Evolutionary conservation across 306 rosid species (phyloP), one percentile per base, ranked within the genome.

Genomic region (Castanea crenata): DNA sequence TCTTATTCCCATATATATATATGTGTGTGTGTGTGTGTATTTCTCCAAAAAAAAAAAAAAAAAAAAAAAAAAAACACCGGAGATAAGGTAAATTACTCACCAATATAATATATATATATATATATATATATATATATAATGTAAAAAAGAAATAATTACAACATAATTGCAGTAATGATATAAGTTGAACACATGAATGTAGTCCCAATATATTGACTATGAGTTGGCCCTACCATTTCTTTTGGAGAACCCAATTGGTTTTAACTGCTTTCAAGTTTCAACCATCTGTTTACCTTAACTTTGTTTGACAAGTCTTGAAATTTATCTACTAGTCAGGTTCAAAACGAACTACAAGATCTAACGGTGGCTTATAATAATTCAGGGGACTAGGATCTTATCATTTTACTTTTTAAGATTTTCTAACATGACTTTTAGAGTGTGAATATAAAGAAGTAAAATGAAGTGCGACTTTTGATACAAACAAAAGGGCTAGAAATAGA

Each of bases 391-490:
- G 21, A 55, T 55, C 59, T 55, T 55, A n/a, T 55, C 20, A n/a
- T 55, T 55, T 55, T 61, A 13, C 25, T 29, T 61, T 61, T 63
- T 27, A 13, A 67, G 20, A 67, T 67, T 27, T 67, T 67, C 34
- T 15, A 6, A 34, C 21, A 16, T 16, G 25, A 18, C 12, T 35
- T 31, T 31, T 16, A 16, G 35, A 23, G 85, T 83, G 87, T 71
- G 71, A 79, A 31, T 18, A 67, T 59, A 23, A 55, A 63, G 35
- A 34, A 23, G n/a, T 34, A 67, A 84, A 84, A 75, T 52, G 51
- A 32, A 1, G 76, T 82, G 83, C 54, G 55, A 32, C 83, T 79
- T 84, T 87, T 73, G 72, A 86, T 86, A 88, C 79, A 77, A 41
- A 41, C 46, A 85, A 74, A 74, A 12, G 51, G 32, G 32, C 21